These are phyloP conservation scores for Cardamine chenopodiifolia DNA, from an alignment of 345 rosid species.

Conservation along the genomic window DNA sequence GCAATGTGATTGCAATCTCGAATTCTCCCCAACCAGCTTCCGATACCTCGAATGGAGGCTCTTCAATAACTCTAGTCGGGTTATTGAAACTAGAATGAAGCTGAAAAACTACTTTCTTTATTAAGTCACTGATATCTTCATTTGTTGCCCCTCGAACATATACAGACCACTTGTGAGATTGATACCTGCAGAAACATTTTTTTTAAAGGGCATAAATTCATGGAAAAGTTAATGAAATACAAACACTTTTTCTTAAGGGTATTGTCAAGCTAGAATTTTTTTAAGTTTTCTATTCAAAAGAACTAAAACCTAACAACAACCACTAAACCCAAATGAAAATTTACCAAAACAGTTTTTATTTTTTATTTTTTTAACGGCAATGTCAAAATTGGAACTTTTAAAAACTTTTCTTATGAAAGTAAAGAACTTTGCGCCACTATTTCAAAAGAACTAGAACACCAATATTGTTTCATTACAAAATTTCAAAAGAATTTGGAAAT, in stretches of 20 bases:
- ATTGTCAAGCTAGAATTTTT: slow-evolving; percentile 2
- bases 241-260: not conserved
- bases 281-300: not conserved
- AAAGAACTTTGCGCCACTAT: not conserved
- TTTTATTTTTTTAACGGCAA: not conserved
- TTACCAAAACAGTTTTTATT: not conserved
- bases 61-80: slow-evolving; percentile 66
- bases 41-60: slow-evolving; percentile 71
- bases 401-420: not conserved
- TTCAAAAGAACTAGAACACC: not conserved
- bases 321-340: not conserved
- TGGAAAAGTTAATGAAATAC: not conserved
- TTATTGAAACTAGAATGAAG: slow-evolving; percentile 70
- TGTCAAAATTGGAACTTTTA: slow-evolving; percentile 8
- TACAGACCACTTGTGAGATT: slow-evolving; percentile 74
- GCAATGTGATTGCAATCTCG: slow-evolving; percentile 63
- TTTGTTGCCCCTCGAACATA: slow-evolving; percentile 72
- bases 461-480: not conserved
- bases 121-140: slow-evolving; percentile 62
- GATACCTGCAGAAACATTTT: slow-evolving; percentile 47
- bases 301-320: not conserved
- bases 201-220: not conserved
- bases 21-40: slow-evolving; percentile 87
- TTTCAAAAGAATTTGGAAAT: not conserved
- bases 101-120: slow-evolving; percentile 63